phyloP scores from a whole-genome alignment of 73 alveolate genomes.

The Effrenium voratum region DNA sequence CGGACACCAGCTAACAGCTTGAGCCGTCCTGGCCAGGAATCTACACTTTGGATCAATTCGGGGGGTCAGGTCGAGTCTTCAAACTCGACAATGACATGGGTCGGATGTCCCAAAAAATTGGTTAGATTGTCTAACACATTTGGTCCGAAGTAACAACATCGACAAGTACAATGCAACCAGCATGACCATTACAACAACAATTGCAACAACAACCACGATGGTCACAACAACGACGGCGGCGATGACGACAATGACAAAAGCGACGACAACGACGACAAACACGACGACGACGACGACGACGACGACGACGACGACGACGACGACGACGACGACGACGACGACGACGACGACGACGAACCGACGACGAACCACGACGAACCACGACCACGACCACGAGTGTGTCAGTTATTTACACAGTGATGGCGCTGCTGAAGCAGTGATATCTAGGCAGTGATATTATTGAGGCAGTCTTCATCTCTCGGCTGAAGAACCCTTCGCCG shows the following conservation, averaged over 20 bases:
- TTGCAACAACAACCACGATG: not conserved
- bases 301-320: not conserved
- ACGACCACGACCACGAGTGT: too few relatives aligned
- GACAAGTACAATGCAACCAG: not conserved
- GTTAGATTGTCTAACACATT: too few relatives aligned
- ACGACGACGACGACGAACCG: slow-evolving; percentile 5
- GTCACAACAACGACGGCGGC: not conserved
- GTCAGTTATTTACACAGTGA: too few relatives aligned
- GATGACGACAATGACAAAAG: not conserved
- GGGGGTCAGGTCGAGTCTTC: not conserved
- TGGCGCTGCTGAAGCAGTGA: too few relatives aligned
- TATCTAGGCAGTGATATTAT: too few relatives aligned
- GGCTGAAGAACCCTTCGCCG: too few relatives aligned
- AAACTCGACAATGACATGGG: not conserved
- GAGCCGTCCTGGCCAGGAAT: not conserved
- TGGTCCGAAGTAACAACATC: not conserved
- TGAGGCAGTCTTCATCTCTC: too few relatives aligned
- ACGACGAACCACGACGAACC: too few relatives aligned
- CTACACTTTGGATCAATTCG: not conserved
- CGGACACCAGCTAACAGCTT: too few relatives aligned
- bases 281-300: not conserved
- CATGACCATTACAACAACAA: not conserved
- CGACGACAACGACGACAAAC: not conserved
- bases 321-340: slow-evolving; percentile 13
- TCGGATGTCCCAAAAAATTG: not conserved